phyloP scores from a whole-genome alignment of 78 protist genomes.

The Tieghemostelium lacteum region DNA sequence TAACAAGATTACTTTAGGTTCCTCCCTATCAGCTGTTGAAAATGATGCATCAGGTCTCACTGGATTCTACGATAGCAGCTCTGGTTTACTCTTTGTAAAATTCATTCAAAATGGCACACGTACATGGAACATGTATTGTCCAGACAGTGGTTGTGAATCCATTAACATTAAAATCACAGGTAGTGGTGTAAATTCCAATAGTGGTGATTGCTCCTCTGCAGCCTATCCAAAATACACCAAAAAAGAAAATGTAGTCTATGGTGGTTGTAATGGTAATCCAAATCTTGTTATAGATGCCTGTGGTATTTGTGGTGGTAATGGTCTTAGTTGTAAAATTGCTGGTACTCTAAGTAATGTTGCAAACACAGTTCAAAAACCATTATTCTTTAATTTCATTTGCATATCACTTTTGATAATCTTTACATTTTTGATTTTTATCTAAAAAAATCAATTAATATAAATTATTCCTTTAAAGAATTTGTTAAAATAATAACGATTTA shows the following conservation, averaged over 20 bases:
- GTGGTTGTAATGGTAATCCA: conserved; percentile 66
- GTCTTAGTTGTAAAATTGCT: not conserved
- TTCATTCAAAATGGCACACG: conserved; percentile 23
- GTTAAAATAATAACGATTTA: no score
- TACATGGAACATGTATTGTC: conserved; percentile 44
- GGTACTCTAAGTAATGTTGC: not conserved
- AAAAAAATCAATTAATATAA: no score
- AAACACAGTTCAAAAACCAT: no score
- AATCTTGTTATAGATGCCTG: not conserved
- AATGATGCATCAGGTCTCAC: conserved; percentile 35
- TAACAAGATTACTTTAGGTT: not conserved
- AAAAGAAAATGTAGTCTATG: conserved; percentile 4
- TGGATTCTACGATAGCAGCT: conserved; percentile 10
- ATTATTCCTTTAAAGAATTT: no score
- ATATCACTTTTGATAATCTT: no score
- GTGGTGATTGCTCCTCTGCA: conserved; percentile 31
- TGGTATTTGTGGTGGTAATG: conserved; percentile 68
- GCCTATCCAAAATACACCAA: conserved; percentile 35
- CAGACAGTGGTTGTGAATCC: conserved; percentile 58
- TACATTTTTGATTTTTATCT: no score
- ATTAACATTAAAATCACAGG: conserved; percentile 27
- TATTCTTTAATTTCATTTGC: no score
- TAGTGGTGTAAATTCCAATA: conserved; percentile 14
- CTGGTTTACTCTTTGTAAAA: conserved; percentile 36
- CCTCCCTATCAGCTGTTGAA: conserved; percentile 13